A percentile compares a stretch with the other conserved stretches of the same genome.
phyloP scores from a whole-genome alignment of 768 basidiomycete species.

The Tricholoma furcatifolium region DNA sequence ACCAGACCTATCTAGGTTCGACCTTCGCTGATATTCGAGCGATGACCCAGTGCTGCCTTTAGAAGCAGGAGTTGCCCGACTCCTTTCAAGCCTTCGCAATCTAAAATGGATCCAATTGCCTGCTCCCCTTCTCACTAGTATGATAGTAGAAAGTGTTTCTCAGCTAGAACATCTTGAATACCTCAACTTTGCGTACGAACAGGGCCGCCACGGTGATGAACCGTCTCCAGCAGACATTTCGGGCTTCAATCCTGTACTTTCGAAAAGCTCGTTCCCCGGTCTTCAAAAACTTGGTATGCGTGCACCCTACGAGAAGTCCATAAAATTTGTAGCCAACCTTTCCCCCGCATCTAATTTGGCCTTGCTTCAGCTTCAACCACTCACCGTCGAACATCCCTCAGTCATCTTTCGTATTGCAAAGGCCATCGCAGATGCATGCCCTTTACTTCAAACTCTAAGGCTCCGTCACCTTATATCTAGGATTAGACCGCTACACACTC shows the following conservation, averaged over 20 bases:
- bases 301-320: slow-evolving; percentile 41
- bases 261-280: slow-evolving; percentile 50
- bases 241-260: slow-evolving; percentile 41
- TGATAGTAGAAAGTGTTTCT: slow-evolving; percentile 44
- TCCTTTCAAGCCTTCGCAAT: slow-evolving; percentile 29
- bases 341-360: slow-evolving; percentile 47
- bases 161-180: slow-evolving; percentile 38
- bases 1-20: slow-evolving; percentile 46
- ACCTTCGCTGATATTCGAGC: slow-evolving; percentile 47
- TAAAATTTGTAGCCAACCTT: slow-evolving; percentile 42
- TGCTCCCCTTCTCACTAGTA: slow-evolving; percentile 46
- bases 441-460: slow-evolving; percentile 42
- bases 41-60: slow-evolving; percentile 37
- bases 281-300: slow-evolving; percentile 53
- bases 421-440: slow-evolving; percentile 45
- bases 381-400: slow-evolving; percentile 38
- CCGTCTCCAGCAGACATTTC: slow-evolving; percentile 41
- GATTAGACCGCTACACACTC: not conserved
- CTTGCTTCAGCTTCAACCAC: slow-evolving; percentile 49
- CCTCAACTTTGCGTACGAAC: slow-evolving; percentile 41
- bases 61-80: slow-evolving; percentile 22
- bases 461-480: slow-evolving; percentile 33
- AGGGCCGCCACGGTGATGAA: slow-evolving; percentile 50
- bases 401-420: slow-evolving; percentile 41
- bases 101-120: slow-evolving; percentile 51